Evolutionary conservation across 2,329 filamentous ascomycete species (phyloP).

Genomic region (Niveomyces coronatus): DNA sequence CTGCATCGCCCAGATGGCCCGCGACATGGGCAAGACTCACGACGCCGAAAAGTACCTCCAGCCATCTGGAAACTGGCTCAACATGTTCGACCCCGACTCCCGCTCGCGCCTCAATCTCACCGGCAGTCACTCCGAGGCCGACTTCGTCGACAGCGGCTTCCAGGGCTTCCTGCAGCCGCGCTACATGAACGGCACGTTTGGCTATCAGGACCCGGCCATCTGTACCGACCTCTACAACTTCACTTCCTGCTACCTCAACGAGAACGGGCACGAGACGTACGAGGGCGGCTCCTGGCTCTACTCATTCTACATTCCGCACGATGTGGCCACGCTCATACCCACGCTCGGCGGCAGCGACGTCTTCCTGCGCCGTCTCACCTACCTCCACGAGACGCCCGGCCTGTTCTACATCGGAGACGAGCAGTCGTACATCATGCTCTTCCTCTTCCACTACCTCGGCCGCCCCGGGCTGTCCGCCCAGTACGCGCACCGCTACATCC

Average conservation of each 20-base stretch:
- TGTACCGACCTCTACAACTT: constrained; percentile 33
- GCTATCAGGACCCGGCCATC: constrained; percentile 49
- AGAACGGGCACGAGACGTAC: constrained; percentile 40
- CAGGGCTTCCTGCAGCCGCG: constrained; percentile 61
- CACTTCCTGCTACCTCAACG: constrained; percentile 25
- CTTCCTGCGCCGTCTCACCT: constrained; percentile 51
- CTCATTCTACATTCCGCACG: constrained; percentile 47
- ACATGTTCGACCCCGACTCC: constrained; percentile 44
- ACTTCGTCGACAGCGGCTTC: constrained; percentile 37
- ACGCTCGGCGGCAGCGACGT: constrained; percentile 45
- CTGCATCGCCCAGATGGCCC: constrained; percentile 54
- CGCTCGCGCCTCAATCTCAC: constrained; percentile 25
- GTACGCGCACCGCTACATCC: constrained; percentile 56
- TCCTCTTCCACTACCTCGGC: constrained; percentile 55
- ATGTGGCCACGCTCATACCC: constrained; percentile 36
- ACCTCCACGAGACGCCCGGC: constrained; percentile 50
- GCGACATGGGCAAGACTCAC: constrained; percentile 39
- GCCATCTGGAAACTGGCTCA: constrained; percentile 58
- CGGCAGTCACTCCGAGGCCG: constrained; percentile 22
- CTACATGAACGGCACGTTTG: constrained; percentile 54
- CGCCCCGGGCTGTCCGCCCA: constrained; percentile 46
- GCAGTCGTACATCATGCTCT: constrained; percentile 40
- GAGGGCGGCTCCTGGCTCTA: constrained; percentile 65
- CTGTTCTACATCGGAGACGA: constrained; percentile 60
- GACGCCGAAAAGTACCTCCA: constrained; percentile 50